Percentiles rank a stretch among this genome's conserved stretches.
Evolutionary conservation across 2,329 filamentous ascomycete genomes (phyloP).

Genomic region (Monilinia polystroma): DNA sequence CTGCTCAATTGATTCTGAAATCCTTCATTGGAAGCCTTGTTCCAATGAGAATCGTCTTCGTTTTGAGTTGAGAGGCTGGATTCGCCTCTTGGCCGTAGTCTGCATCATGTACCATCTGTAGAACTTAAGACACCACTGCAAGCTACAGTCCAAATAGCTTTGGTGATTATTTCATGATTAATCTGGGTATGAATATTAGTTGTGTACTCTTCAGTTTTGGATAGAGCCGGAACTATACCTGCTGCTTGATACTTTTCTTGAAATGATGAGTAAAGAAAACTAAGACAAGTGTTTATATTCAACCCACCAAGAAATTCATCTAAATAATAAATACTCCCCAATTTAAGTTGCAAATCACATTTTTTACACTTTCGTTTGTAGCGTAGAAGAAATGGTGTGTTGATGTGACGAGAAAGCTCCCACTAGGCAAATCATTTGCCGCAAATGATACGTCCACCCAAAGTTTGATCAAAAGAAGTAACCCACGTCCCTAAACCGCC

Average conservation of each 20-base stretch:
- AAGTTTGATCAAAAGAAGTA: no score
- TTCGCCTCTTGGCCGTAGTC: constrained; percentile 23
- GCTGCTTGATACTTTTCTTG: not conserved
- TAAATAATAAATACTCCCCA: not conserved
- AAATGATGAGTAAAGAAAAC: no score
- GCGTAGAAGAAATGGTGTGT: not conserved
- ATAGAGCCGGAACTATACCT: no score
- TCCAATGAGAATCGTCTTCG: constrained; percentile 22
- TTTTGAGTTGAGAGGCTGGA: constrained; percentile 23
- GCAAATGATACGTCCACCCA: no score
- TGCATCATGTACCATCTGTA: not conserved
- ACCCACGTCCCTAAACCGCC: no score
- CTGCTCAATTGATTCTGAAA: constrained; percentile 11
- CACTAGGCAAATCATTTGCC: no score
- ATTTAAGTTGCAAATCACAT: not conserved
- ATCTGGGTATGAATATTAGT: not conserved
- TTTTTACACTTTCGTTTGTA: not conserved
- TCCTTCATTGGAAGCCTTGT: constrained; percentile 18
- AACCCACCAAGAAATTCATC: not conserved
- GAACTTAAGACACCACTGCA: not conserved
- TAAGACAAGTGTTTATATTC: not conserved
- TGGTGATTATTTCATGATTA: not conserved
- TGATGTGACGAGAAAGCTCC: not conserved
- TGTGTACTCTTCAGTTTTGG: not conserved
- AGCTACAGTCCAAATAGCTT: not conserved